phyloP scores from a whole-genome alignment of 495 filamentous ascomycete genomes.

The Niebla homalea region DNA sequence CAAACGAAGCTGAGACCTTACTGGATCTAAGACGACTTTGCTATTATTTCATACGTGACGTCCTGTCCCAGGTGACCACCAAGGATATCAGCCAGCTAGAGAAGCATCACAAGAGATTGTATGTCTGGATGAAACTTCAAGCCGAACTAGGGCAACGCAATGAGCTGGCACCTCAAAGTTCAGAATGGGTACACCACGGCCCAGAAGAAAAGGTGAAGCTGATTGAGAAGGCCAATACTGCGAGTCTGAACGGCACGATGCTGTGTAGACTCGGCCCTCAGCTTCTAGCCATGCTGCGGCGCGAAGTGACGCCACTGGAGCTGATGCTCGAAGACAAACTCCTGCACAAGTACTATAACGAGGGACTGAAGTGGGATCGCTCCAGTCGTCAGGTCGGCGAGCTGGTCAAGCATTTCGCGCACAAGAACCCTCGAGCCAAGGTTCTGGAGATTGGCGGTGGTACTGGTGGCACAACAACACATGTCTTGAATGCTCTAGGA shows the following conservation, averaged over 20 bases:
- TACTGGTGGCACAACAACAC: constrained; percentile 23
- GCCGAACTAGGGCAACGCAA: constrained; percentile 23
- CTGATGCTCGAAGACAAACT: constrained; percentile 27
- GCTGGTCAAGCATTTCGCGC: constrained; percentile 18
- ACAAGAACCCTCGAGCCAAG: constrained; percentile 5
- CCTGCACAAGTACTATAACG: constrained; percentile 1
- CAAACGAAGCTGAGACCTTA: too few relatives aligned
- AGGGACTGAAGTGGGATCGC: constrained; percentile 5
- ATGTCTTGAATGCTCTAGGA: background rate
- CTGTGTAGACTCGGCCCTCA: background rate
- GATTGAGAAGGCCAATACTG: background rate
- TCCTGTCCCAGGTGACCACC: background rate
- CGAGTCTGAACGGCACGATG: background rate
- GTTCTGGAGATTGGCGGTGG: constrained; percentile 45
- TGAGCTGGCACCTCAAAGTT: constrained; percentile 32
- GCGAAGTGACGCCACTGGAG: constrained; percentile 27
- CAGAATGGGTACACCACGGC: constrained; percentile 33
- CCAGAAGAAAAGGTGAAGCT: background rate
- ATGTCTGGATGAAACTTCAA: constrained; percentile 1
- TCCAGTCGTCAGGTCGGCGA: background rate
- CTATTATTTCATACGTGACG: background rate
- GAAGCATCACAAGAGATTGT: background rate
- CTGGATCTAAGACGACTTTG: too few relatives aligned
- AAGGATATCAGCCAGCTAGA: background rate
- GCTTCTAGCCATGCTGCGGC: constrained; percentile 26